Evolutionary conservation across 2,329 filamentous ascomycete species (phyloP).

Genomic region (Penicillium oxalicum): DNA sequence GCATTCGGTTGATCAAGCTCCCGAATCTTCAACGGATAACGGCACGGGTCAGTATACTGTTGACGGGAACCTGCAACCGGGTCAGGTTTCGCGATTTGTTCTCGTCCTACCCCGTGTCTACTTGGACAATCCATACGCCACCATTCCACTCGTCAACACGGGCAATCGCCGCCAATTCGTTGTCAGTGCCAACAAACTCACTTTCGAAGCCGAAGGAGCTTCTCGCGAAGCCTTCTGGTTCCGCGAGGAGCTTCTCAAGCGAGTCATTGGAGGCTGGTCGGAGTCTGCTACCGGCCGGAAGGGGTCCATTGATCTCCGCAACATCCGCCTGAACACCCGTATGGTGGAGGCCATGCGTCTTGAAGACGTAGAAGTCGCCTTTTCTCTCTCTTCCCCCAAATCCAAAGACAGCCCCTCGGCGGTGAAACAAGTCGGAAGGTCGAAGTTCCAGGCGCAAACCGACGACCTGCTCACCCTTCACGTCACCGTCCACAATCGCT

Average conservation of each 20-base stretch:
- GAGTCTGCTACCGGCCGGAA: conserved; percentile 52
- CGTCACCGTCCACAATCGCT: conserved; percentile 71
- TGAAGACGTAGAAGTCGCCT: conserved; percentile 65
- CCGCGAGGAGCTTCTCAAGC: conserved; percentile 69
- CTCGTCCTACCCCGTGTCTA: conserved; percentile 71
- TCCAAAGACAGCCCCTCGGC: conserved; percentile 10
- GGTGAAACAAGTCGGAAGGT: conserved; percentile 39
- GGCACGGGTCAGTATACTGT: conserved; percentile 27
- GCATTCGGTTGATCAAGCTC: conserved; percentile 8
- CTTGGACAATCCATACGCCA: conserved; percentile 67
- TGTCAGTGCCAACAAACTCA: conserved; percentile 71
- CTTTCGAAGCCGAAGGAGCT: conserved; percentile 70
- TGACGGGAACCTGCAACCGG: conserved; percentile 49
- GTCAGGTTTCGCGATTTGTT: conserved; percentile 65
- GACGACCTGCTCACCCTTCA: conserved; percentile 65
- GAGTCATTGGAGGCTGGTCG: conserved; percentile 66
- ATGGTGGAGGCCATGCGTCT: conserved; percentile 81
- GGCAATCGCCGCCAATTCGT: conserved; percentile 88
- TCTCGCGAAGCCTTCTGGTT: conserved; percentile 88
- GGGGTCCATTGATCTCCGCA: conserved; percentile 70
- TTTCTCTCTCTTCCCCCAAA: conserved; percentile 39
- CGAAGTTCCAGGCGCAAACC: conserved; percentile 44
- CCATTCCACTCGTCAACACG: conserved; percentile 74
- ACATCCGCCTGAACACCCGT: conserved; percentile 63
- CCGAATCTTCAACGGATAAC: conserved; percentile 15